Evolutionary conservation across 1,284 basidiomycete species (phyloP).

Genomic region (Xerocomus cyaneibrunnescens): DNA sequence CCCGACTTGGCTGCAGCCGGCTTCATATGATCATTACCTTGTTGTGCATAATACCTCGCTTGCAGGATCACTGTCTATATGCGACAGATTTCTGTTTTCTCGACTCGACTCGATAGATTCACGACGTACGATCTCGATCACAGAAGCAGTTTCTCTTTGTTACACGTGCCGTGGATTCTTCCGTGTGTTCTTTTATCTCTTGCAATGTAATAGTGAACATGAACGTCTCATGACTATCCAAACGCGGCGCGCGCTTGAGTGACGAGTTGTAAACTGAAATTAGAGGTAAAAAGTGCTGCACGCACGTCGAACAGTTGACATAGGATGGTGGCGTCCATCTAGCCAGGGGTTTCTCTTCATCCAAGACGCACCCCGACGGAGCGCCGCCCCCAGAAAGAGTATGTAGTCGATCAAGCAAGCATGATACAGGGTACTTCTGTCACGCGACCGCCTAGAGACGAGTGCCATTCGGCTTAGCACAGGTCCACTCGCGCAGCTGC

Average conservation of each 20-base stretch:
- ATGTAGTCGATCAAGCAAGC: no score
- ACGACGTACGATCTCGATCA: background rate
- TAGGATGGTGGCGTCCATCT: background rate
- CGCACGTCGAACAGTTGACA: no score
- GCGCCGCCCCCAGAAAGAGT: no score
- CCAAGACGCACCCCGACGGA: no score
- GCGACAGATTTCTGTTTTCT: conserved; percentile 1
- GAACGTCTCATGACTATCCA: background rate
- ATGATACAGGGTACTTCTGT: no score
- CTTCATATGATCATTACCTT: no score
- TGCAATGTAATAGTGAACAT: conserved; percentile 1
- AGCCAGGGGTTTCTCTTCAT: background rate
- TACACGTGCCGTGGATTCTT: background rate
- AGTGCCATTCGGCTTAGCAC: no score
- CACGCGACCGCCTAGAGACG: no score
- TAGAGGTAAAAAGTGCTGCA: background rate
- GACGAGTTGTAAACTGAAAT: background rate
- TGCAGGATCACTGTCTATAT: conserved; percentile 6
- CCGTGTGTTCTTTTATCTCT: background rate
- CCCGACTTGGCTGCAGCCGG: no score
- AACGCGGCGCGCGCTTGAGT: no score
- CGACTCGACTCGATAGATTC: conserved; percentile 15
- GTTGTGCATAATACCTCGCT: conserved; percentile 10
- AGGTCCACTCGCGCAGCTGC: background rate
- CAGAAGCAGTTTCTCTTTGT: background rate